Evolutionary conservation across 805 yeast species (phyloP).

Genomic region (Wickerhamomyces chaumierensis): DNA sequence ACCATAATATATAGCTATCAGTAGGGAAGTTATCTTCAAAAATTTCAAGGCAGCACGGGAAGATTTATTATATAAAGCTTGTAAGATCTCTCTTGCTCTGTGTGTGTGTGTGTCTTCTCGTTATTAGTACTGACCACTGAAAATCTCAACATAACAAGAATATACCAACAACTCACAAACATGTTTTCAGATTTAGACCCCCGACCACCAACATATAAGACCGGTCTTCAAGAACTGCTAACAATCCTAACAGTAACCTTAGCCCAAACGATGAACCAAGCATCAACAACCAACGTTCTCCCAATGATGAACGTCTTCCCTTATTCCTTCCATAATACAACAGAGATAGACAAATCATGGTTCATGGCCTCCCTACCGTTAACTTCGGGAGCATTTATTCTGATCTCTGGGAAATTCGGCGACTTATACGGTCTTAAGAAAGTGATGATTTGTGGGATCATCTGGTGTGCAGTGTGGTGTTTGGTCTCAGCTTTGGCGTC

Average conservation of each 20-base stretch:
- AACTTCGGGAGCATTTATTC: conserved; percentile 62
- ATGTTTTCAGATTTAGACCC: not conserved
- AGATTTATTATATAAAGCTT: no score
- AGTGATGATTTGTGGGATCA: conserved; percentile 43
- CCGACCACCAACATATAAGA: not conserved
- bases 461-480: conserved; percentile 46
- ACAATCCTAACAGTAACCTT: conserved; percentile 21
- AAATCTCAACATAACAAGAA: no score
- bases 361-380: conserved; percentile 61
- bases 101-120: no score
- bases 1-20: no score
- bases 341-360: conserved; percentile 36
- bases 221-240: conserved; percentile 14
- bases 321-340: conserved; percentile 20
- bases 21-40: no score
- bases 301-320: conserved; percentile 25
- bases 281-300: conserved; percentile 27
- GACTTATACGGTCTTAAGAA: conserved; percentile 57
- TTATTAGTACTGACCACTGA: no score
- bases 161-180: no score
- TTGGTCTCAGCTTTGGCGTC: conserved; percentile 46
- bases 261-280: conserved; percentile 30
- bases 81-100: no score
- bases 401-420: conserved; percentile 60
- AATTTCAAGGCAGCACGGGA: no score